Percentiles rank a stretch among this genome's conserved stretches.
Evolutionary conservation across 2,329 filamentous ascomycete species (phyloP).

Genomic region (Chrysoporthe deuterocubensis): DNA sequence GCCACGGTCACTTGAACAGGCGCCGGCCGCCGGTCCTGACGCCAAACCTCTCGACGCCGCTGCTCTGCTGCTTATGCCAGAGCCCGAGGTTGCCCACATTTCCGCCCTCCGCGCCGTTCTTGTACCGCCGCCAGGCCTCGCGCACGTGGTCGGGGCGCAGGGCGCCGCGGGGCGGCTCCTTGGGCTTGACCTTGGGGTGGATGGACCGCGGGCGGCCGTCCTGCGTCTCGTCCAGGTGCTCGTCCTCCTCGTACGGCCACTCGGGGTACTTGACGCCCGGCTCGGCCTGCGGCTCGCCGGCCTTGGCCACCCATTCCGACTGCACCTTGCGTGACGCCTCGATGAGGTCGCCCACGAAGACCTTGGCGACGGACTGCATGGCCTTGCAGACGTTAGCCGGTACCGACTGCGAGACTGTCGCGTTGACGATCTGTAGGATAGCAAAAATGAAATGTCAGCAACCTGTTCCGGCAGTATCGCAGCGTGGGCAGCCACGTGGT

Average conservation of each 20-base stretch:
- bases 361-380: constrained; percentile 76
- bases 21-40: constrained; percentile 55
- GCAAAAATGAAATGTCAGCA: constrained; percentile 14
- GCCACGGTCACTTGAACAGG: constrained; percentile 52
- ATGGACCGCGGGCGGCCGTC: constrained; percentile 33
- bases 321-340: constrained; percentile 73
- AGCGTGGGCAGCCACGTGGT: background rate
- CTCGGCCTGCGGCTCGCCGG: constrained; percentile 62
- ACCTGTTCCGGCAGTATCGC: background rate
- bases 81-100: constrained; percentile 63
- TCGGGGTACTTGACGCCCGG: constrained; percentile 40
- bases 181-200: constrained; percentile 39
- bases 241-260: constrained; percentile 40
- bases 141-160: constrained; percentile 75
- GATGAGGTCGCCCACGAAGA: constrained; percentile 77
- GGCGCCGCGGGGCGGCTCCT: constrained; percentile 54
- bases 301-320: constrained; percentile 67
- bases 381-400: constrained; percentile 73
- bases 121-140: constrained; percentile 73
- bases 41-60: constrained; percentile 64
- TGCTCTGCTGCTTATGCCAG: constrained; percentile 65
- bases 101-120: constrained; percentile 63
- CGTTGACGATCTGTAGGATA: constrained; percentile 69
- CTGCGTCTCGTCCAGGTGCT: constrained; percentile 29
- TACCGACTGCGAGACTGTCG: constrained; percentile 79